Evolutionary conservation across 352 stramenopile species (phyloP), one percentile per base, ranked within the genome.

Genomic region (Plasmopara viticola): DNA sequence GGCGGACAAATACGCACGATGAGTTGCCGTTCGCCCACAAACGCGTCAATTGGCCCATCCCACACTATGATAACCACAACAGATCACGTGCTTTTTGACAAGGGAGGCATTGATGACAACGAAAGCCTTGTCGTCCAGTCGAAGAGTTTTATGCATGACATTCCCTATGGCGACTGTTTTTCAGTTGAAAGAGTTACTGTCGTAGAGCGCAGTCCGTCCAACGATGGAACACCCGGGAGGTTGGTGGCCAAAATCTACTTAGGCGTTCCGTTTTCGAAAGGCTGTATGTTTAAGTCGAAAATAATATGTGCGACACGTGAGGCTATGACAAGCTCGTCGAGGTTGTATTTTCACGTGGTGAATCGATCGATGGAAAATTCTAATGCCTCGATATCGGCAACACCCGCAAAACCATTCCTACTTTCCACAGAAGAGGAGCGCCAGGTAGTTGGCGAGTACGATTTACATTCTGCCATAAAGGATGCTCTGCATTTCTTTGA

Each of bases 221-320:
- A 51, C 1, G 68, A 66, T 31, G 63, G 61, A 40, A 70, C 50
- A 14, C 60, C 64, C 39, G 62, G 62, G 17, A 51, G 64, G 12
- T 47, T 87, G 4, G 67, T 90, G 20, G 77, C 48, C 15, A 83
- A 87, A 34, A 64, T 81, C 9, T 90, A 82, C 33, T 37, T 94
- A 13, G 83, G 74, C 10, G 87, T 94, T 46, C 83, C 83, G 34
- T 94, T 94, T 51, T 91, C 83, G 6, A 94, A 90, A 44, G 83
- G 83, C 5, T 94, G 83, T 50, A 90, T 94, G 79, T 94, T 91
- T 58, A 94, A 94, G 62, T 90, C 79, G 31, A 94, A 91, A 64
- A 94, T 94, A 48, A 90, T 94, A 35, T 87, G 80, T 0, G 75
- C 82, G 12, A 94, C 80, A 33, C 62, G 69, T 10, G 78, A 87